phyloP scores from a whole-genome alignment of 306 rosid species.

The Medicago ruthenica region DNA sequence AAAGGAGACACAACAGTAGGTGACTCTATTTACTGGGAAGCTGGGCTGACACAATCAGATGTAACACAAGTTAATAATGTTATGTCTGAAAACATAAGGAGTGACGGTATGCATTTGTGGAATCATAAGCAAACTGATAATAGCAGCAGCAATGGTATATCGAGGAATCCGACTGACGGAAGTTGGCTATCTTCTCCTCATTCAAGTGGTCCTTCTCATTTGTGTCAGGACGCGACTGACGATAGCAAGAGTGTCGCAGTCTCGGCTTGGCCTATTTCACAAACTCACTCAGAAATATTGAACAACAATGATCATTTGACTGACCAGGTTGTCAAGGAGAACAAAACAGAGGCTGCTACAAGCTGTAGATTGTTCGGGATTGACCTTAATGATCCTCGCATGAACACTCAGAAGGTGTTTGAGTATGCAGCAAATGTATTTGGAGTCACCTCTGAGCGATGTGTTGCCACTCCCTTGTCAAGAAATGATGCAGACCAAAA shows the following conservation, averaged over 20 bases:
- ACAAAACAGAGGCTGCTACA: slow-evolving; percentile 60
- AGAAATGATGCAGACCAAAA: slow-evolving; percentile 58
- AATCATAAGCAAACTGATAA: slow-evolving; percentile 60
- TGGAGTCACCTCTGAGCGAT: neutral
- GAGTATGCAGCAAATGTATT: slow-evolving; percentile 20
- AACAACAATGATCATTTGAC: slow-evolving; percentile 55
- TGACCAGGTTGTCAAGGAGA: slow-evolving; percentile 64
- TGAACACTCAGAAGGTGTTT: slow-evolving; percentile 41
- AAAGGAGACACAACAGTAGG: slow-evolving; percentile 50
- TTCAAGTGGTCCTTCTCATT: slow-evolving; percentile 55
- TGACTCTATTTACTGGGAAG: slow-evolving; percentile 60
- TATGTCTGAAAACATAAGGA: slow-evolving; percentile 58
- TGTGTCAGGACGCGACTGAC: slow-evolving; percentile 57
- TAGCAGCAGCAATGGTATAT: slow-evolving; percentile 51
- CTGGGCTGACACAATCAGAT: slow-evolving; percentile 61
- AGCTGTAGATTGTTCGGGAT: slow-evolving; percentile 77
- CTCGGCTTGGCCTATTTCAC: slow-evolving; percentile 53
- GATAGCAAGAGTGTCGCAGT: slow-evolving; percentile 60
- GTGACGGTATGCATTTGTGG: slow-evolving; percentile 57
- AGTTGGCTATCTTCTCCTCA: slow-evolving; percentile 70
- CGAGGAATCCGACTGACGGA: slow-evolving; percentile 64
- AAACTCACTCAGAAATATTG: slow-evolving; percentile 47
- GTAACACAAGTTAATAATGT: slow-evolving; percentile 49
- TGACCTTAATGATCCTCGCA: slow-evolving; percentile 59
- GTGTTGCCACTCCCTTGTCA: slow-evolving; percentile 44